A percentile compares a stretch with the other conserved stretches of the same genome.
Conservation (phyloP, 257 asterid species). For the Nicotiana benthamiana region DNA sequence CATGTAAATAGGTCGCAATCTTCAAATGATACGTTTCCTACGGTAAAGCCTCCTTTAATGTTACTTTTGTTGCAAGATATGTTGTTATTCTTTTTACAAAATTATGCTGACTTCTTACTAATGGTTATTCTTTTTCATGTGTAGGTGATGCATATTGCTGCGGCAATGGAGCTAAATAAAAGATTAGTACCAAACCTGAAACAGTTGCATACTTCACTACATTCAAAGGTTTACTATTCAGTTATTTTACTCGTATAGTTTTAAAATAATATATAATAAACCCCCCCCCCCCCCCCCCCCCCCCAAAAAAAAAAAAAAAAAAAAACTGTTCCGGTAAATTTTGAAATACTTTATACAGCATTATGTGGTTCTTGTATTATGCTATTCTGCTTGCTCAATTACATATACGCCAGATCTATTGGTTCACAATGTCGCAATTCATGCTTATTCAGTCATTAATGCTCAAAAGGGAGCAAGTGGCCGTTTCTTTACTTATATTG, state of each 20-base stretch:
- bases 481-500: not conserved
- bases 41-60: constrained; percentile 47
- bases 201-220: constrained; percentile 68
- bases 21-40: constrained; percentile 97
- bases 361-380: not conserved
- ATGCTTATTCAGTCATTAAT: not conserved
- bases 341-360: not conserved
- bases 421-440: not conserved
- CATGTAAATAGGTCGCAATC: constrained; percentile 95
- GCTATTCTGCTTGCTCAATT: not conserved
- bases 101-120: not conserved
- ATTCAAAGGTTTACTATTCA: constrained; percentile 53
- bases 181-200: constrained; percentile 76
- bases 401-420: not conserved
- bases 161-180: constrained; percentile 79
- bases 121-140: constrained; percentile 9
- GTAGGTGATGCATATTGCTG: constrained; percentile 99
- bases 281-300: too few species aligned
- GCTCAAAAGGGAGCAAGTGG: not conserved
- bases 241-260: not conserved
- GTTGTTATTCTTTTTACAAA: not conserved
- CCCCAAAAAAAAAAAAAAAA: too few species aligned
- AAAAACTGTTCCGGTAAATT: not conserved
- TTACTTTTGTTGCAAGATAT: constrained; percentile 10
- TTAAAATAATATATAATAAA: not conserved